Conservation (phyloP, 768 basidiomycete species). For the Leccinum obscurum region DNA sequence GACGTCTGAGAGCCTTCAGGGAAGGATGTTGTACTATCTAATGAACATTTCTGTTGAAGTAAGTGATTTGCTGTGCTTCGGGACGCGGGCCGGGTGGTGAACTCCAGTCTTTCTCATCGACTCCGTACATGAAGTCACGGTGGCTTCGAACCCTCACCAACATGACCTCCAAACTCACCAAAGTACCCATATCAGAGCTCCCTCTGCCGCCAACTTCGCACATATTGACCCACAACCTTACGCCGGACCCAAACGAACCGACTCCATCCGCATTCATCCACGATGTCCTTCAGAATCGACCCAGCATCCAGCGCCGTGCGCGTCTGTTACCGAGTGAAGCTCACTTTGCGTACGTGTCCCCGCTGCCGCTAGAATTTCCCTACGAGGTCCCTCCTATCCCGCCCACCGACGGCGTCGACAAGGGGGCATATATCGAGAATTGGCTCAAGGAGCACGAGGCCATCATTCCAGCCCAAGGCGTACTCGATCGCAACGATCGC, state of each 20-base stretch:
- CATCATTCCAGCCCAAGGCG: constrained; percentile 28
- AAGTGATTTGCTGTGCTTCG: not conserved
- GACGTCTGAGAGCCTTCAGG: not conserved
- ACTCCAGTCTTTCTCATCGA: not conserved
- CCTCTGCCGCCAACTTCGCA: constrained; percentile 46
- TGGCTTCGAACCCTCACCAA: constrained; percentile 9
- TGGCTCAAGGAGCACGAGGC: constrained; percentile 75
- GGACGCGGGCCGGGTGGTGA: not conserved
- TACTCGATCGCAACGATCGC: not conserved
- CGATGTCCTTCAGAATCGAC: constrained; percentile 46
- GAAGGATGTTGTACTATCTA: not conserved
- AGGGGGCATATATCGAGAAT: constrained; percentile 66
- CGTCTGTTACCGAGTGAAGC: constrained; percentile 55
- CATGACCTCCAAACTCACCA: constrained; percentile 23
- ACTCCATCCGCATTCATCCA: constrained; percentile 51
- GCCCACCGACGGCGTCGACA: constrained; percentile 49
- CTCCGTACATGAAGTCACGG: not conserved
- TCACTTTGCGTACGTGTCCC: constrained; percentile 82
- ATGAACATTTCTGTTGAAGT: not conserved
- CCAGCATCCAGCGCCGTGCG: constrained; percentile 70
- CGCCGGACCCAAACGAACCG: constrained; percentile 59
- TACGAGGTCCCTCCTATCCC: constrained; percentile 64
- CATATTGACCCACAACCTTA: constrained; percentile 49
- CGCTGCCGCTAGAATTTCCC: constrained; percentile 82
- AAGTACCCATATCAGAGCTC: constrained; percentile 44